Evolutionary conservation across 1,284 basidiomycete species (phyloP).

Genomic region (Psilocybe mexicana): DNA sequence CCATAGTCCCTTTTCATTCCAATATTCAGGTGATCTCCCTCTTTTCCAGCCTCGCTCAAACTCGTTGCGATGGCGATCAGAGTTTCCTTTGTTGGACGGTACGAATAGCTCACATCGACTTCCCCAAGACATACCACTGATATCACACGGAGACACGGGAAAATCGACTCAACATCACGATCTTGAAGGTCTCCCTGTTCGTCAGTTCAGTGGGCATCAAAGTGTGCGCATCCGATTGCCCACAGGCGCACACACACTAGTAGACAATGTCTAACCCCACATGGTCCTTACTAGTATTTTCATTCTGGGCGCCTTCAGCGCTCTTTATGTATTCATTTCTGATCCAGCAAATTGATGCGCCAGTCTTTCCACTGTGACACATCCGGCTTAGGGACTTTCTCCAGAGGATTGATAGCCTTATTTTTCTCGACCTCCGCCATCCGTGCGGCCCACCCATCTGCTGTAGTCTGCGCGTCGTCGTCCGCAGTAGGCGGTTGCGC

Average conservation of each 20-base stretch:
- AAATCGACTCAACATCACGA: neutral
- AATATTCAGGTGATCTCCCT: conserved; percentile 17
- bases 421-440: conserved; percentile 62
- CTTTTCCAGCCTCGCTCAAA: neutral
- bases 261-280: neutral
- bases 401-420: conserved; percentile 50
- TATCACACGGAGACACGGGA: neutral
- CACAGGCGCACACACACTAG: neutral
- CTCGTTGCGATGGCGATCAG: conserved; percentile 21
- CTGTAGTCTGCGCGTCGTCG: conserved; percentile 17
- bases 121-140: neutral
- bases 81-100: neutral
- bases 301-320: neutral
- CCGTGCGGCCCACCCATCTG: conserved; percentile 56
- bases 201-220: neutral
- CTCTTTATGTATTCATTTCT: conserved; percentile 19
- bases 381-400: conserved; percentile 61
- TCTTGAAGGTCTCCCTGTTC: neutral
- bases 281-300: neutral
- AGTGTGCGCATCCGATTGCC: neutral
- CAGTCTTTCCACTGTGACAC: conserved; percentile 46
- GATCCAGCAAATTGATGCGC: conserved; percentile 47
- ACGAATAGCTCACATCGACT: neutral
- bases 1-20: neutral
- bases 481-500: conserved; percentile 35